These are phyloP conservation scores for Domatiomyces catenatus DNA, from an alignment of 2,329 filamentous ascomycete species.

Conservation along the genomic window DNA sequence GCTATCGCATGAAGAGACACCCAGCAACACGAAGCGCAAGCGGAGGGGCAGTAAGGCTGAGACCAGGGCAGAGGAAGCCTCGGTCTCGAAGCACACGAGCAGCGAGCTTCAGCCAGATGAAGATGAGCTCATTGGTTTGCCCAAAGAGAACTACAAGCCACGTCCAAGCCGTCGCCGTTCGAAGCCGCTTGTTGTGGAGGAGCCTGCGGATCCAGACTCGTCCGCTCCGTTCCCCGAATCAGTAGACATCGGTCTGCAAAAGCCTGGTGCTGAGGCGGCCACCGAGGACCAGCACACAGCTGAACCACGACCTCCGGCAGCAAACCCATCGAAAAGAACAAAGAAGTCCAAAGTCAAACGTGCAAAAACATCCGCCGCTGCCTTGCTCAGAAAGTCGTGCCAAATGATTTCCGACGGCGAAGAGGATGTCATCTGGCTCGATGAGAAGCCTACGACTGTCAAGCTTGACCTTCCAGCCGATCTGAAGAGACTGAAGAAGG, in stretches of 20 bases:
- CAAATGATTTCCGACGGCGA: conserved; percentile 16
- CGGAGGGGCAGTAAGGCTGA: conserved; percentile 7
- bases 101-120: conserved; percentile 15
- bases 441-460: conserved; percentile 13
- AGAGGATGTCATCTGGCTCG: conserved; percentile 16
- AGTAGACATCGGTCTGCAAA: neutral
- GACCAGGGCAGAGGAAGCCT: neutral
- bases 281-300: conserved; percentile 3
- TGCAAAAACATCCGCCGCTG: conserved; percentile 15
- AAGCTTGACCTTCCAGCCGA: conserved; percentile 15
- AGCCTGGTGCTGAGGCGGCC: conserved; percentile 1
- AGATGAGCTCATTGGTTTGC: conserved; percentile 15
- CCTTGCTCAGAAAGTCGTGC: conserved; percentile 8
- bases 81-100: conserved; percentile 7
- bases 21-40: conserved; percentile 4
- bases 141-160: conserved; percentile 16
- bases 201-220: neutral
- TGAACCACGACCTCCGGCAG: neutral
- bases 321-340: conserved; percentile 11
- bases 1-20: neutral
- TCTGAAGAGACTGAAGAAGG: conserved; percentile 12
- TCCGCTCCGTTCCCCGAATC: neutral
- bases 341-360: conserved; percentile 15
- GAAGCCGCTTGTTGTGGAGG: conserved; percentile 8
- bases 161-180: conserved; percentile 15